These are phyloP conservation scores for Lignosus rhinocerotis DNA, from an alignment of 1,284 basidiomycete genomes.

Conservation along the genomic window DNA sequence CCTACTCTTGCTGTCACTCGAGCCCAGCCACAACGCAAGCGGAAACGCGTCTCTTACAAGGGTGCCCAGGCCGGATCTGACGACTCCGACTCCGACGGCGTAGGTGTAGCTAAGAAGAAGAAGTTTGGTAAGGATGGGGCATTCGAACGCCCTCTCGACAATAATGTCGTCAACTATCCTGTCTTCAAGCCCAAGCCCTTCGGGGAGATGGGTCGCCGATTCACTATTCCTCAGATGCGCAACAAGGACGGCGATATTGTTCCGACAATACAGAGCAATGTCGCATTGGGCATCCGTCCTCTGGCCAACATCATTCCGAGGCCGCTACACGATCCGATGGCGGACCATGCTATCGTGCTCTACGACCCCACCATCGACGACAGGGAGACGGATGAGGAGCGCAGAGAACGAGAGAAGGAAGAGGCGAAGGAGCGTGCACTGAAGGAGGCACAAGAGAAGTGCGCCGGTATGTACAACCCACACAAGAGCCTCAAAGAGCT, in stretches of 20 bases:
- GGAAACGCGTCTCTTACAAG: conserved; percentile 83
- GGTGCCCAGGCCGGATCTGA: conserved; percentile 57
- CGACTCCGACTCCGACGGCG: conserved; percentile 37
- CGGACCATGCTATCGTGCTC: conserved; percentile 95
- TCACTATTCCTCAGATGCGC: conserved; percentile 88
- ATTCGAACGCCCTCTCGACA: conserved; percentile 40
- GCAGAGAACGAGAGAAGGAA: conserved; percentile 66
- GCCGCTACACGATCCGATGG: conserved; percentile 95
- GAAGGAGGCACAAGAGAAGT: conserved; percentile 68
- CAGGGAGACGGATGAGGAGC: conserved; percentile 84
- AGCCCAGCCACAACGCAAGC: conserved; percentile 72
- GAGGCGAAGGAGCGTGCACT: conserved; percentile 65
- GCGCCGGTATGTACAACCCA: conserved; percentile 76
- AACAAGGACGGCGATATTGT: conserved; percentile 78
- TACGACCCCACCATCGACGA: conserved; percentile 97
- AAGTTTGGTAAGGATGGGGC: conserved; percentile 47
- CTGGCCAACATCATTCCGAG: conserved; percentile 84
- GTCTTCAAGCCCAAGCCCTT: conserved; percentile 86
- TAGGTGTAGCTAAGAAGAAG: conserved; percentile 54
- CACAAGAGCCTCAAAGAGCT: conserved; percentile 90
- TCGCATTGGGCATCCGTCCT: conserved; percentile 86
- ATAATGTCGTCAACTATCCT: conserved; percentile 74
- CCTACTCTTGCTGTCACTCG: conserved; percentile 60
- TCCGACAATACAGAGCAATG: conserved; percentile 63
- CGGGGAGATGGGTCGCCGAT: conserved; percentile 63